Evolutionary conservation across 495 filamentous ascomycete species (phyloP).

Genomic region (Paragyromitra xinjiangensis): DNA sequence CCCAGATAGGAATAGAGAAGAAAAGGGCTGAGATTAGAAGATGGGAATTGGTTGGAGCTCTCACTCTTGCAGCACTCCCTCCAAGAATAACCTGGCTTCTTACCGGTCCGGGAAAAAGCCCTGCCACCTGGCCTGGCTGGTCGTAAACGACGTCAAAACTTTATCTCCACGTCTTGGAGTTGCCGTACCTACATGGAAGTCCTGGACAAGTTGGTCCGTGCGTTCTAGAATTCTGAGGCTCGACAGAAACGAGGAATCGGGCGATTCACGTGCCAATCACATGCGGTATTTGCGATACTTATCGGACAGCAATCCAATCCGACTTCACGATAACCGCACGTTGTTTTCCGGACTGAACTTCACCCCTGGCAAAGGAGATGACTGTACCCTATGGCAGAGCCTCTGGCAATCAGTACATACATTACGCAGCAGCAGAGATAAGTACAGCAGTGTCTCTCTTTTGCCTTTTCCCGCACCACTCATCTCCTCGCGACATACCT

Average conservation of each 20-base stretch:
- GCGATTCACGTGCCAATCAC: slow-evolving; percentile 49
- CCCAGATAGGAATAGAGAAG: slow-evolving; percentile 35
- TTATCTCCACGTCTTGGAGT: slow-evolving; percentile 46
- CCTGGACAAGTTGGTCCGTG: slow-evolving; percentile 34
- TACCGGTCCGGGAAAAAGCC: slow-evolving; percentile 45
- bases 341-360: slow-evolving; percentile 12
- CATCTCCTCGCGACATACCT: slow-evolving; percentile 13
- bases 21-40: slow-evolving; percentile 35
- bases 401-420: slow-evolving; percentile 45
- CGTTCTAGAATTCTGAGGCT: slow-evolving; percentile 24
- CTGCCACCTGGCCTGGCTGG: slow-evolving; percentile 42
- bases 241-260: slow-evolving; percentile 29
- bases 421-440: slow-evolving; percentile 6
- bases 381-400: slow-evolving; percentile 44
- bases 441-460: slow-evolving; percentile 27
- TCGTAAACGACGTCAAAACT: slow-evolving; percentile 42
- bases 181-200: slow-evolving; percentile 37
- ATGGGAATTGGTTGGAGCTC: slow-evolving; percentile 27
- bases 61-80: slow-evolving; percentile 3
- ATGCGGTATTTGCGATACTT: slow-evolving; percentile 15
- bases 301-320: slow-evolving; percentile 34
- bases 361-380: slow-evolving; percentile 22
- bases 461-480: slow-evolving; percentile 46
- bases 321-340: slow-evolving; percentile 40
- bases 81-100: slow-evolving; percentile 41